A percentile compares a stretch with the other conserved stretches of the same genome.
Evolutionary conservation across 164 flowering plant genomes (phyloP).

Genomic region (Warburgia ugandensis): DNA sequence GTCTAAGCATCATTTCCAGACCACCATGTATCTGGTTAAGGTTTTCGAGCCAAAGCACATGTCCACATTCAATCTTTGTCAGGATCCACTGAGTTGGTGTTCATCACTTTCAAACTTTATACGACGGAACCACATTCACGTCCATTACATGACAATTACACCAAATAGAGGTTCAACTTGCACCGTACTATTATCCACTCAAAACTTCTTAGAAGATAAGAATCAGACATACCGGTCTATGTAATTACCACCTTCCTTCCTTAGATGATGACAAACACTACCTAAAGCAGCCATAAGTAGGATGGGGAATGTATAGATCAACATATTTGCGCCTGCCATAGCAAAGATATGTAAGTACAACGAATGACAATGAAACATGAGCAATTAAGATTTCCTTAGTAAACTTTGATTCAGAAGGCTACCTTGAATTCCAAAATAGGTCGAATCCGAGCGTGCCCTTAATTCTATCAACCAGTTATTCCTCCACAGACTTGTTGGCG

Average conservation of each 20-base stretch:
- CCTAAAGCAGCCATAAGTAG: slow-evolving; percentile 46
- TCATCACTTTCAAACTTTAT: background rate
- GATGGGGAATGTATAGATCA: slow-evolving; percentile 50
- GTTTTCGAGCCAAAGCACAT: too few species aligned
- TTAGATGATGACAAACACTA: slow-evolving; percentile 57
- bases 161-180: background rate
- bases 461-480: slow-evolving; percentile 33
- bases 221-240: background rate
- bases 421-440: slow-evolving; percentile 66
- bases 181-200: background rate
- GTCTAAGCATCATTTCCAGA: too few species aligned
- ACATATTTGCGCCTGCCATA: slow-evolving; percentile 25
- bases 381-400: background rate
- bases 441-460: slow-evolving; percentile 24
- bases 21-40: too few species aligned
- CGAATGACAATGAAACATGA: background rate
- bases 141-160: background rate
- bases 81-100: too few species aligned
- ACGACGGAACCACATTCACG: background rate
- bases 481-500: slow-evolving; percentile 41
- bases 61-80: too few species aligned
- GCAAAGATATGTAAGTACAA: background rate
- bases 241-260: slow-evolving; percentile 18
- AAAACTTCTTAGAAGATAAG: background rate
- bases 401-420: background rate